Evolutionary conservation across 495 filamentous ascomycete genomes (phyloP).

Genomic region (Neurospora hispaniola): DNA sequence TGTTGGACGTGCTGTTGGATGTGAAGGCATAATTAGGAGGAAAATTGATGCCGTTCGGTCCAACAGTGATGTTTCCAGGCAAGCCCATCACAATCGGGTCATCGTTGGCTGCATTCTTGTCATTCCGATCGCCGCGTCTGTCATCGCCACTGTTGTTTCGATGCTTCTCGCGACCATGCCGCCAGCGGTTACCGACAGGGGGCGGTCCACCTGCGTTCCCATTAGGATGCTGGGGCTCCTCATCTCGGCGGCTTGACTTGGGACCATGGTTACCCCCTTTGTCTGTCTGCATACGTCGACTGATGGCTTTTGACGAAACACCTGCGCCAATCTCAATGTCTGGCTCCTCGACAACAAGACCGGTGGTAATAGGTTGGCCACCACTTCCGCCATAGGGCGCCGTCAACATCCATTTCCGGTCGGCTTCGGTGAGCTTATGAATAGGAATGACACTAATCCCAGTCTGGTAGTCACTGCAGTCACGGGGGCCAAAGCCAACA

Average conservation of each 20-base stretch:
- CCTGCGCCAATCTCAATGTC: slow-evolving; percentile 98
- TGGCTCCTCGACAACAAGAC: slow-evolving; percentile 89
- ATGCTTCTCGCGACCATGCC: slow-evolving; percentile 34
- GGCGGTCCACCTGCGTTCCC: slow-evolving; percentile 29
- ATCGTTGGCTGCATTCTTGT: slow-evolving; percentile 36
- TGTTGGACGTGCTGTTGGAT: neutral
- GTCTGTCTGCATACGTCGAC: slow-evolving; percentile 69
- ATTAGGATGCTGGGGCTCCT: slow-evolving; percentile 36
- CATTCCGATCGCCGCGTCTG: slow-evolving; percentile 34
- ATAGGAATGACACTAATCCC: slow-evolving; percentile 93
- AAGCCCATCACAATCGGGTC: slow-evolving; percentile 43
- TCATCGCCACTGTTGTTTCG: slow-evolving; percentile 37
- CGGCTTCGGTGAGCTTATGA: slow-evolving; percentile 83
- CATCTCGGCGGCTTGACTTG: slow-evolving; percentile 51
- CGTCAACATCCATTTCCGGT: slow-evolving; percentile 93
- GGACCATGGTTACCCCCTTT: slow-evolving; percentile 64
- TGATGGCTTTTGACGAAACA: slow-evolving; percentile 92
- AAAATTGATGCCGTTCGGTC: slow-evolving; percentile 59
- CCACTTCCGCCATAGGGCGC: slow-evolving; percentile 91
- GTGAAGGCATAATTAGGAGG: slow-evolving; percentile 48
- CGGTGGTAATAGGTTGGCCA: slow-evolving; percentile 65
- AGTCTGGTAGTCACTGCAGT: slow-evolving; percentile 90
- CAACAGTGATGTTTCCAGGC: slow-evolving; percentile 43
- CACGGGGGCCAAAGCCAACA: slow-evolving; percentile 92
- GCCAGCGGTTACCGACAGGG: slow-evolving; percentile 29